These are phyloP conservation scores for Trypanosoma scelopori DNA, from an alignment of 208 protist genomes.

Conservation along the genomic window DNA sequence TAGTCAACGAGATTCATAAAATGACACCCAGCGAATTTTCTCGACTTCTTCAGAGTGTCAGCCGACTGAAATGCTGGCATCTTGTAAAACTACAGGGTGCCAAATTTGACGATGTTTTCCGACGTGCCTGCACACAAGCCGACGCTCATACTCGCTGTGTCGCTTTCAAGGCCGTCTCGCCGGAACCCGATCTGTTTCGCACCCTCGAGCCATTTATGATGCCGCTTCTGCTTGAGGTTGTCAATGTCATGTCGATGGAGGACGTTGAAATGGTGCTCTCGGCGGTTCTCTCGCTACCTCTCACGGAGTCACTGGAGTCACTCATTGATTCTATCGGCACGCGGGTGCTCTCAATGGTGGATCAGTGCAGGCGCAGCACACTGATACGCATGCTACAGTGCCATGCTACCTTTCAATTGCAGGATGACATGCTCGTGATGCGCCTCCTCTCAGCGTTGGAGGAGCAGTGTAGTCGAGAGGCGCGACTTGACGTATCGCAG, in stretches of 20 bases:
- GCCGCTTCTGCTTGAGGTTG: conserved; percentile 34
- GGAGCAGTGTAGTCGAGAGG: conserved; percentile 56
- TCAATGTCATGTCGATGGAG: conserved; percentile 64
- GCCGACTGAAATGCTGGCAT: conserved; percentile 48
- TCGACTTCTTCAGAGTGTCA: conserved; percentile 54
- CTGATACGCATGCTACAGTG: conserved; percentile 83
- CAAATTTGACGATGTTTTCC: conserved; percentile 34
- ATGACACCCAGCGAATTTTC: conserved; percentile 71
- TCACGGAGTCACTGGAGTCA: conserved; percentile 42
- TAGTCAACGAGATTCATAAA: conserved; percentile 29
- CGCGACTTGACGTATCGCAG: conserved; percentile 60
- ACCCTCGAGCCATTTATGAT: conserved; percentile 55
- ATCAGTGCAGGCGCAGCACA: conserved; percentile 73
- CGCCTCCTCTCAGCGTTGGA: conserved; percentile 40
- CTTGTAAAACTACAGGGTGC: conserved; percentile 5
- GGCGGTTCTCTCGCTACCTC: conserved; percentile 40
- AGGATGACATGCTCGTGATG: conserved; percentile 50
- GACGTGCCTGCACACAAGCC: conserved; percentile 34
- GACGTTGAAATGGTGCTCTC: conserved; percentile 78
- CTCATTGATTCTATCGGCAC: conserved; percentile 78
- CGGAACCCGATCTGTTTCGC: conserved; percentile 37
- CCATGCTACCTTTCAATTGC: conserved; percentile 53
- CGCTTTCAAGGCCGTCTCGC: conserved; percentile 62
- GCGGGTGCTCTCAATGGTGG: conserved; percentile 49
- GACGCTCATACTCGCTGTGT: conserved; percentile 86